These are phyloP conservation scores for Cladosporium sp. DNA, from an alignment of 2,329 filamentous ascomycete species.

Conservation along the genomic window DNA sequence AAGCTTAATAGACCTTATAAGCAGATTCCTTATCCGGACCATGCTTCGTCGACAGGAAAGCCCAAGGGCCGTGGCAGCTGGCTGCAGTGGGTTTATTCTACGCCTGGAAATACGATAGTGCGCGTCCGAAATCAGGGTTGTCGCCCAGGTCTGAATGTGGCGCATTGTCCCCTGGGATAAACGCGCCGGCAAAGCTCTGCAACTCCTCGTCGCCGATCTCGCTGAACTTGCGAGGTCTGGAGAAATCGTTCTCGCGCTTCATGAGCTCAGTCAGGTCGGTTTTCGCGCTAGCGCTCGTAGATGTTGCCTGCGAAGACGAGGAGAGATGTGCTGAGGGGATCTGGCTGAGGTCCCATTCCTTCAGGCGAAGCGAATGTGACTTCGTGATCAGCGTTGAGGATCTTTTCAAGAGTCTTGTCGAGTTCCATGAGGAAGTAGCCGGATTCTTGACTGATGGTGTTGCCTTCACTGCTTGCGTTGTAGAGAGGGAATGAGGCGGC, in stretches of 20 bases:
- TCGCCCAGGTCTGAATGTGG: slow-evolving; percentile 41
- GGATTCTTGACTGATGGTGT: background rate
- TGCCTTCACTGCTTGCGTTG: background rate
- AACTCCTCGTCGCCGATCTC: slow-evolving; percentile 40
- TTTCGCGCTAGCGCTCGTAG: slow-evolving; percentile 40
- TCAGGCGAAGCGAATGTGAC: slow-evolving; percentile 44
- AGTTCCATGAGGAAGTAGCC: slow-evolving; percentile 33
- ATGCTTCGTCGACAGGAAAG: slow-evolving; percentile 40
- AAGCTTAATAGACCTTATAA: slow-evolving; percentile 45
- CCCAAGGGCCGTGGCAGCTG: slow-evolving; percentile 47
- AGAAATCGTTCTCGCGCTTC: slow-evolving; percentile 44
- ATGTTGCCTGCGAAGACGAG: slow-evolving; percentile 45
- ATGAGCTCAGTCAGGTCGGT: slow-evolving; percentile 40
- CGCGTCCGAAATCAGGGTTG: slow-evolving; percentile 40
- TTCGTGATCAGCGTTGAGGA: slow-evolving; percentile 38
- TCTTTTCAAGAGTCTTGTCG: slow-evolving; percentile 35
- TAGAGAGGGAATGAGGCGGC: background rate
- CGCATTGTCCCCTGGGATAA: slow-evolving; percentile 45
- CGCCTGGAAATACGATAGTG: slow-evolving; percentile 39
- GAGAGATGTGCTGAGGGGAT: slow-evolving; percentile 40
- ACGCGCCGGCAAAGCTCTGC: slow-evolving; percentile 37
- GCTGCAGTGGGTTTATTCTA: slow-evolving; percentile 41
- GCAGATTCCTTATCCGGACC: slow-evolving; percentile 35
- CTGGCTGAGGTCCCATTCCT: slow-evolving; percentile 39
- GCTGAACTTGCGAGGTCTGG: slow-evolving; percentile 34